Evolutionary conservation across 2,329 filamentous ascomycete genomes (phyloP).

Genomic region (Aspergillus carbonarius): DNA sequence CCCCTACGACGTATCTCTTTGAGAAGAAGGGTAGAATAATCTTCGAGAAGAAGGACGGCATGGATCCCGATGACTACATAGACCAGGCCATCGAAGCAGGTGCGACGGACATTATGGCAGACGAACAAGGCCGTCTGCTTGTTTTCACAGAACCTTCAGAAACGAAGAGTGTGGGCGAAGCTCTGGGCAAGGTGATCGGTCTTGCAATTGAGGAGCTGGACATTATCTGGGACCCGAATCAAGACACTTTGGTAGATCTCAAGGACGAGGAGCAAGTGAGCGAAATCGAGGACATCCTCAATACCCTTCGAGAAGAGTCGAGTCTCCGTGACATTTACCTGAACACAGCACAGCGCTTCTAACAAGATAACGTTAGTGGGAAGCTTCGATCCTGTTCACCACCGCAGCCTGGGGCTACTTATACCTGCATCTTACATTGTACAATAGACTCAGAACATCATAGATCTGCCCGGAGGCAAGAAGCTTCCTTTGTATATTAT

Average conservation of each 20-base stretch:
- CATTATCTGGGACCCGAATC: conserved; percentile 81
- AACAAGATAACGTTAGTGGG: neutral
- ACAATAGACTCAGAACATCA: neutral
- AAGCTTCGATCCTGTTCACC: neutral
- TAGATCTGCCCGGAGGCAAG: neutral
- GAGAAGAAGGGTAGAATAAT: conserved; percentile 73
- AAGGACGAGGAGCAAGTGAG: conserved; percentile 57
- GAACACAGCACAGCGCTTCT: conserved; percentile 52
- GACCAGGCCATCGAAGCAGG: conserved; percentile 84
- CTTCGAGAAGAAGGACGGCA: conserved; percentile 60
- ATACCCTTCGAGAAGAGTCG: conserved; percentile 58
- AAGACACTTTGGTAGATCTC: conserved; percentile 69
- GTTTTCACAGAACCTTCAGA: conserved; percentile 68
- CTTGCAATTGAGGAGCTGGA: conserved; percentile 72
- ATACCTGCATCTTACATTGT: neutral
- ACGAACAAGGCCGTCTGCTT: conserved; percentile 68
- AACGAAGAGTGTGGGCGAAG: conserved; percentile 63
- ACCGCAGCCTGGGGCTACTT: neutral
- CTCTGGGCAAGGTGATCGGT: conserved; percentile 61
- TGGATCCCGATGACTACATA: conserved; percentile 68
- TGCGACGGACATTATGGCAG: conserved; percentile 56
- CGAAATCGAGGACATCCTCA: conserved; percentile 59
- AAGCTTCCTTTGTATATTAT: neutral
- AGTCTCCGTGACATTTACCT: conserved; percentile 78
- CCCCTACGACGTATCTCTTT: conserved; percentile 82